Base-by-base conservation (phyloP, 257 asterid genomes). In the Eustoma russellianum region DNA sequence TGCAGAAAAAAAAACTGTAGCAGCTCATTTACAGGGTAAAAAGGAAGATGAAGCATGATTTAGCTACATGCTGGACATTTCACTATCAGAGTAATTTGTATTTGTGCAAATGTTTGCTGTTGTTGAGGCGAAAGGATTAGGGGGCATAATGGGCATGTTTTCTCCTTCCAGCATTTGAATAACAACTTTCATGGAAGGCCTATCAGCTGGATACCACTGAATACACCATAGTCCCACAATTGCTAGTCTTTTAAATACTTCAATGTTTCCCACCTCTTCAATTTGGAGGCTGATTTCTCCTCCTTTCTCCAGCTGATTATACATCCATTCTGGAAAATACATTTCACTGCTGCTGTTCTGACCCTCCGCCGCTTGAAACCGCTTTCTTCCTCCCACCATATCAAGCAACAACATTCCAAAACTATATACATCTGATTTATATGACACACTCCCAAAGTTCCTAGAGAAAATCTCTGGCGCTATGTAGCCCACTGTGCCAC, bases 401-500 rank as follows among this genome's bases (percentile, higher is more conserved):
- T 85, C 82, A 33, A 85, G 84, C 70, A 85, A 46, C 81, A 79
- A 7, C 95, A 85, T 85, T 24, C 92, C 95, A 14, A 67, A 85
- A 47, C 92, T 85, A 33, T 79, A 85, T 24, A 79, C 82, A 56
- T 86, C 93, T 12, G 93, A 77, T 52, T 77, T 80, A 30, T 76
- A 86, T 0, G 93, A 80, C 43, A 86, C 90, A 7, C 72, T 73
- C 9, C 95, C 93, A 5, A 76, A 80, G 74, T 86, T 86, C 63
- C 95, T 70, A 0, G 95, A 86, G 69, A 86, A 78, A 9, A 83
- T 86, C 66, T 85, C 94, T 0, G 94, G 94, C 12, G 94, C 84
- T 16, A 79, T 82, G 33, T 82, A 79, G n/a, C 95, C 95, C 17
- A 83, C 65, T 2, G 93, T 86, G 40, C 95, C 93, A 9, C 95